Conservation (phyloP, 176 grass and related monocot species). For the Puya raimondii region DNA sequence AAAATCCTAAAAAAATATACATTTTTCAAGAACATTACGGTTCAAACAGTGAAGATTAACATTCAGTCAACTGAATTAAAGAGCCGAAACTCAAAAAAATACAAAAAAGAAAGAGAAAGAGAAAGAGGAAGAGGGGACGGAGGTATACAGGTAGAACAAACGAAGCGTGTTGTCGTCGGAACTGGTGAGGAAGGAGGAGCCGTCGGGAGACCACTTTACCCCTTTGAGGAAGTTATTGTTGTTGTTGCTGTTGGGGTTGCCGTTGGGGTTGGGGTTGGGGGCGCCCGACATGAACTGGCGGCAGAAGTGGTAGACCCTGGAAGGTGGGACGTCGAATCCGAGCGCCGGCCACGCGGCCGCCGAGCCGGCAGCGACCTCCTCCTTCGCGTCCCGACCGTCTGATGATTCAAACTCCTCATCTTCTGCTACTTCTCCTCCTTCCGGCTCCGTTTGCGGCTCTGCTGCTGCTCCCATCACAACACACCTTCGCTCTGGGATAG, state of each 20-base stretch:
- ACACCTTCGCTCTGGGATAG: constrained; percentile 6
- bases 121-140: not conserved
- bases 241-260: not conserved
- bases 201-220: constrained; percentile 91
- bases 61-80: too few relatives aligned
- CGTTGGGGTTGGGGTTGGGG: constrained; percentile 8
- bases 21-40: too few relatives aligned
- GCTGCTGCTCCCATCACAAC: constrained; percentile 27
- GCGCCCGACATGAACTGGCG: constrained; percentile 28
- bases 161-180: constrained; percentile 93
- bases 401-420: not conserved
- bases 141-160: constrained; percentile 58
- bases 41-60: too few relatives aligned
- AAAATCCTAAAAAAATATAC: too few relatives aligned
- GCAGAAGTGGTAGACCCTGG: constrained; percentile 40
- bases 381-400: not conserved
- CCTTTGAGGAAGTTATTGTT: constrained; percentile 83
- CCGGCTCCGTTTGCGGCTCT: constrained; percentile 18
- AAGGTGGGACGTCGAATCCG: constrained; percentile 48
- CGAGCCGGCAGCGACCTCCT: not conserved
- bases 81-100: too few relatives aligned
- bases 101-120: not conserved
- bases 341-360: constrained; percentile 39
- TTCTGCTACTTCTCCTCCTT: too few relatives aligned
- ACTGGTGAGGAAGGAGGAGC: constrained; percentile 87